Evolutionary conservation across 2,329 filamentous ascomycete species (phyloP), one percentile per base, ranked within the genome.

Genomic region (Penicillium rolfsii): DNA sequence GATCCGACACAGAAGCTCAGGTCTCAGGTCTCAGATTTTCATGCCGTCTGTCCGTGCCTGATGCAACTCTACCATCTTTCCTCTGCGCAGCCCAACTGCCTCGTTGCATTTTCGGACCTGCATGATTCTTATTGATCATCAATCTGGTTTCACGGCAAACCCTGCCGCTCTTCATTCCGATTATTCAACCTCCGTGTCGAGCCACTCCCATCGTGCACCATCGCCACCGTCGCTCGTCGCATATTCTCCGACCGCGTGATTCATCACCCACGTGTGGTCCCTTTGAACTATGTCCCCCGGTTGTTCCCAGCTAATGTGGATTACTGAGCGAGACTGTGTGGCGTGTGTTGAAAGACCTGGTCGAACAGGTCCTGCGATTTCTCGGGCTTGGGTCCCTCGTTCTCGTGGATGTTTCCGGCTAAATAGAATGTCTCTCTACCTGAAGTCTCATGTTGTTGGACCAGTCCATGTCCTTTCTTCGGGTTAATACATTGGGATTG

Each of bases 211-310:
- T 82, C 84, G 68, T 86, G 81, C 1, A 87, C 84, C 1, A 84
- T 87, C 5, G 83, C 82, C 1, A 87, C 84, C 1, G 84, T 87
- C 5, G 83, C 82, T 61, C 85, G 74, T 50, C 85, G 73, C 79
- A 87, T 78, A 70, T 87, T 85, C 84, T 1, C 76, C 74, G 1
- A 77, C 79, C 0, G 83, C 82, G 5, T 84, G 73, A 71, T 88
- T 85, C 77, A 87, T 79, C 16, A 83, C 81, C 52, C 78, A 80
- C 0, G 82, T 82, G 68, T 87, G 87, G 65, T 88, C 85, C 85
- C 85, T 87, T 19, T 85, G 77, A 16, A 87, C 70, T 58, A 87
- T 50, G 67, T 87, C 85, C 0, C 82, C 79, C 0, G 73, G 67
- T 7, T 79, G 68, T 30, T 80, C 64, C 84, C 84, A 87, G 43